phyloP scores from a whole-genome alignment of 78 protist genomes.

The slime mould (Dictyostelium discoideum) region dicty_2.7 NC_007089.4:4556501-4557000 shows the following conservation, averaged over 20 bases:
- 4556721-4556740: slow-evolving; percentile 1
- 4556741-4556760: slow-evolving; percentile 2
- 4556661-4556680: slow-evolving; percentile 52
- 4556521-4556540: neutral
- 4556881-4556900: slow-evolving; percentile 75
- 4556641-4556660: slow-evolving; percentile 23
- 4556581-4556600: slow-evolving; percentile 22
- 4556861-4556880: slow-evolving; percentile 46
- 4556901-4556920: slow-evolving; percentile 12
- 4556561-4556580: neutral
- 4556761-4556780: slow-evolving; percentile 33
- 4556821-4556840: slow-evolving; percentile 28
- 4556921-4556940: slow-evolving; percentile 68
- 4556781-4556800: slow-evolving; percentile 30
- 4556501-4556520: too few species aligned
- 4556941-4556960: slow-evolving; percentile 15
- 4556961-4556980: neutral
- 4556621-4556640: slow-evolving; percentile 54
- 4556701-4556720: slow-evolving; percentile 13
- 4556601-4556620: slow-evolving; percentile 78
- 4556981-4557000: too few species aligned
- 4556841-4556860: slow-evolving; percentile 86
- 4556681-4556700: slow-evolving; percentile 42
- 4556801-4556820: slow-evolving; percentile 74
- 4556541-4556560: neutral